Percentiles rank a stretch among this genome's conserved stretches.
Conservation (phyloP, 164 flowering plant species). For the Tetracentron sinense region DNA sequence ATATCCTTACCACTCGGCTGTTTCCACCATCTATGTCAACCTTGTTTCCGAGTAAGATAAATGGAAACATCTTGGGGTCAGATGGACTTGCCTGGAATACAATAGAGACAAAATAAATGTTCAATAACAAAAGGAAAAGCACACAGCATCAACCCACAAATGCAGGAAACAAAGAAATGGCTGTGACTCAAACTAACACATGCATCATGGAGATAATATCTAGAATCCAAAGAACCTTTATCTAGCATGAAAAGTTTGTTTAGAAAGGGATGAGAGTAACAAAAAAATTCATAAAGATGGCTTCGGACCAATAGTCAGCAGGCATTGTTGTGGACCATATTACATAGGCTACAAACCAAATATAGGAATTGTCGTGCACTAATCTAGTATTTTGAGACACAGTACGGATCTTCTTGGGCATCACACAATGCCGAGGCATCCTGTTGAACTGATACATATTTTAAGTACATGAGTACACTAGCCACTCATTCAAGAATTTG, state of each 20-base stretch:
- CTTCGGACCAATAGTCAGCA: not conserved
- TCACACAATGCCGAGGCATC: no score
- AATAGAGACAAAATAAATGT: conserved; percentile 3
- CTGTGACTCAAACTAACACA: not conserved
- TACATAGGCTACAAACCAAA: not conserved
- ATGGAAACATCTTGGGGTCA: conserved; percentile 72
- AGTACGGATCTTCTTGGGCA: not conserved
- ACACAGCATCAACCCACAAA: not conserved
- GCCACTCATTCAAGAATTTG: no score
- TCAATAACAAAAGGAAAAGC: not conserved
- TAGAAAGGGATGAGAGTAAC: not conserved
- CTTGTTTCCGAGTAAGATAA: conserved; percentile 88
- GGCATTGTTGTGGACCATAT: not conserved
- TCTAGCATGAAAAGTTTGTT: no score
- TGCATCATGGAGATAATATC: no score
- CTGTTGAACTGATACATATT: not conserved
- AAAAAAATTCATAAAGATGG: not conserved
- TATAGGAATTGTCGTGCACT: no score
- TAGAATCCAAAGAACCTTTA: no score
- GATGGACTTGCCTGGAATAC: conserved; percentile 71
- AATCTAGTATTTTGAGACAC: no score
- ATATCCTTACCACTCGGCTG: conserved; percentile 78
- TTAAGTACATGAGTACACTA: no score
- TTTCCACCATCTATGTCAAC: conserved; percentile 93
- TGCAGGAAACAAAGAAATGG: no score